Evolutionary conservation across 2,329 filamentous ascomycete genomes (phyloP).

Genomic region (Colletotrichum sp.): DNA sequence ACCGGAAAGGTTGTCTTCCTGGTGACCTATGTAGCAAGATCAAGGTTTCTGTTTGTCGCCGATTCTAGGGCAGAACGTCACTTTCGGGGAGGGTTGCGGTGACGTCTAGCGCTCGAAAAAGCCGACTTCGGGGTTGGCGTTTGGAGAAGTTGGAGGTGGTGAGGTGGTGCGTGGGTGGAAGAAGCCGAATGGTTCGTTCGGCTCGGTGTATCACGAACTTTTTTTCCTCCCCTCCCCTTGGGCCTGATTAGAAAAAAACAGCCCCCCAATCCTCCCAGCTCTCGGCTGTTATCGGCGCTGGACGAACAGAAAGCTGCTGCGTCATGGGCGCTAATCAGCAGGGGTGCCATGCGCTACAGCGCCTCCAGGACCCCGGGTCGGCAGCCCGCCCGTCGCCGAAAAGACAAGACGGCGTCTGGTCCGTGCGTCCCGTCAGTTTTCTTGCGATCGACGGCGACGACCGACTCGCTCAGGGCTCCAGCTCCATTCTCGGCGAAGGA

Average conservation of each 20-base stretch:
- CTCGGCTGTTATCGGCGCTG: slow-evolving; percentile 1
- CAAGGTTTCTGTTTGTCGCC: background rate
- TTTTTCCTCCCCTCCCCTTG: background rate
- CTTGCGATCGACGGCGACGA: background rate
- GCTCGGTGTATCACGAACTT: slow-evolving; percentile 18
- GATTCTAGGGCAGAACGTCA: background rate
- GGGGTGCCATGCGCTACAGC: slow-evolving; percentile 7
- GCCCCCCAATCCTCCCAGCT: background rate
- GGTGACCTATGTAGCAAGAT: background rate
- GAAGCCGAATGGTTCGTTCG: slow-evolving; percentile 9
- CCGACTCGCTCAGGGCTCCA: background rate
- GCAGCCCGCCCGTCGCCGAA: slow-evolving; percentile 5
- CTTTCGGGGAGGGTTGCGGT: background rate
- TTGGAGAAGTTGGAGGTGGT: background rate
- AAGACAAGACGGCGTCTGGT: background rate
- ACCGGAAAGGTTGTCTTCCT: background rate
- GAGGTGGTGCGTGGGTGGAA: background rate
- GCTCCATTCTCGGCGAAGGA: background rate
- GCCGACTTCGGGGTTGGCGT: slow-evolving; percentile 7
- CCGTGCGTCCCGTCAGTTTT: slow-evolving; percentile 1
- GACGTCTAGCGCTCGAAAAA: slow-evolving; percentile 3
- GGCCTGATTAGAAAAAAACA: background rate
- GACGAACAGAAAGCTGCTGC: background rate
- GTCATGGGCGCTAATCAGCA: slow-evolving; percentile 5
- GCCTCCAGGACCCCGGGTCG: slow-evolving; percentile 2